Evolutionary conservation across 2,329 filamentous ascomycete species (phyloP).

Genomic region (Coleophoma crateriformis): DNA sequence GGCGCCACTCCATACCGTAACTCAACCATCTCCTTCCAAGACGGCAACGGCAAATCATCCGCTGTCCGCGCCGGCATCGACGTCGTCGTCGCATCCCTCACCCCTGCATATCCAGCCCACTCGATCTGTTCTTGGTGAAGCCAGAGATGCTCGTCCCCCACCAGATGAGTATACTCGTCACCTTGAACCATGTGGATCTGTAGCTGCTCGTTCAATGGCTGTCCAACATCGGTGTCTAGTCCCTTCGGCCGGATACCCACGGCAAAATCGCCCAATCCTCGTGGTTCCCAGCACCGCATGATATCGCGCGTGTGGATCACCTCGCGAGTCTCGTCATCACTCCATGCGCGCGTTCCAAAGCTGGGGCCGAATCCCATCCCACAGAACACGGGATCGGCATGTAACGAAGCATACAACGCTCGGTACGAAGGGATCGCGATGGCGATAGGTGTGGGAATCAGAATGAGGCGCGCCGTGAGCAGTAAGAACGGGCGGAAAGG

Average conservation of each 20-base stretch:
- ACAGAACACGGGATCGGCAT: not conserved
- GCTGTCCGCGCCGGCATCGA: not conserved
- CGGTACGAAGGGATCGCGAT: not conserved
- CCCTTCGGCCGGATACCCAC: not conserved
- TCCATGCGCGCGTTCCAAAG: not conserved
- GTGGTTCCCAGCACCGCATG: not conserved
- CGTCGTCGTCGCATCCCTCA: not conserved
- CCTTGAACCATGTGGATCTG: not conserved
- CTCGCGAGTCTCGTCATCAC: not conserved
- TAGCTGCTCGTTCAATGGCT: not conserved
- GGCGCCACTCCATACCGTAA: conserved; percentile 20
- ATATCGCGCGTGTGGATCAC: not conserved
- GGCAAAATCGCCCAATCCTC: not conserved
- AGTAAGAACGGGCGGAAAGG: no score
- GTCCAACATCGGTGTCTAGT: not conserved
- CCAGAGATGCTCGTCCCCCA: not conserved
- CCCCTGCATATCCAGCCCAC: not conserved
- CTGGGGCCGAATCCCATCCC: not conserved
- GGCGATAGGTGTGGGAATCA: not conserved
- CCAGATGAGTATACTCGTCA: not conserved
- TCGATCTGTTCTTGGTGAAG: not conserved
- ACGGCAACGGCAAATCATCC: not conserved
- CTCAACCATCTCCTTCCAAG: conserved; percentile 20
- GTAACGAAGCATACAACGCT: not conserved
- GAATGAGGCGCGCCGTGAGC: not conserved